Evolutionary conservation across 345 rosid species (phyloP), one percentile per base, ranked within the genome.

Genomic region (Eucalyptus polyanthemos): DNA sequence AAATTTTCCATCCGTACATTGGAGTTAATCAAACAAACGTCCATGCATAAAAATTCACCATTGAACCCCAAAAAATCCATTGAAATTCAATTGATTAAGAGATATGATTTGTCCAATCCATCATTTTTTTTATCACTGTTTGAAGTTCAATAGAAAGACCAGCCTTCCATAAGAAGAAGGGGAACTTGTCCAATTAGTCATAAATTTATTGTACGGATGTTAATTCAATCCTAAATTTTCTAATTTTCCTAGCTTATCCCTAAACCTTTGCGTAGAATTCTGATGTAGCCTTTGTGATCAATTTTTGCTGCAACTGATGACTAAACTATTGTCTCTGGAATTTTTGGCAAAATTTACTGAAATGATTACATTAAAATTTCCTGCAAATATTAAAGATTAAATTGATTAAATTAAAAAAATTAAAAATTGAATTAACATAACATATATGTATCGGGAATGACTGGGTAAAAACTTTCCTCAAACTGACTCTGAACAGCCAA

Each of bases 311-410:
- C 24, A 8, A 19, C 2, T 6, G 16, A 60, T 27, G 31, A 60
- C 8, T 60, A 0, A 27, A 22, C 27, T 24, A 0, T 24, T 24
- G 6, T 56, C 12, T 56, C 0, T 3, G 12, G 6, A 10, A 56
- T 10, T 56, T 56, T 24, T 0, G 1, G 29, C 29, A 0, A 9
- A 56, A 56, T 9, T 56, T 22, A 56, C 13, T 24, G 29, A 56
- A 56, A 56, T 2, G 62, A 56, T 56, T 24, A 56, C 31, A 12
- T 12, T 60, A 14, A 27, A 60, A 60, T 60, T 60, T 60, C 7
- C 7, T 0, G 16, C 1, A 60, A 60, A 60, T 12, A 9, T 27
- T 27, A 5, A 60, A 29, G 0, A 60, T 60, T 60, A 27, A 12
- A 27, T 60, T 27, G 9, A 6, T 3, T 0, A 58, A 58, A 58